These are phyloP conservation scores for Lipomyces sp. DNA, from an alignment of 805 yeast genomes.

Conservation along the genomic window DNA sequence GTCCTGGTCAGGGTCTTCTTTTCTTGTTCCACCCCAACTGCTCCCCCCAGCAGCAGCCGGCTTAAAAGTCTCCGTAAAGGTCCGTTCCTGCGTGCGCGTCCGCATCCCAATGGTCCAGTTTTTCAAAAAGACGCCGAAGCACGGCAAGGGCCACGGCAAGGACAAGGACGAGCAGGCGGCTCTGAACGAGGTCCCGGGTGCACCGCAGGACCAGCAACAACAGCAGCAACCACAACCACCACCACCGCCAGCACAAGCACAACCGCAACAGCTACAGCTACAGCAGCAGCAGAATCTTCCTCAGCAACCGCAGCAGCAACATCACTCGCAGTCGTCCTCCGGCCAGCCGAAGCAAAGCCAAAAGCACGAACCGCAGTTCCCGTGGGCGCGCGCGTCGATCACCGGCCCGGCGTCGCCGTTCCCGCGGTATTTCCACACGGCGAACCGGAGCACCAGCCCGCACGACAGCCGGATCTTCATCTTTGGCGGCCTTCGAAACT, in stretches of 20 bases:
- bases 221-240: too few species aligned
- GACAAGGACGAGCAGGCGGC: constrained; percentile 2
- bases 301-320: constrained; percentile 1
- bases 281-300: not conserved
- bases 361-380: constrained; percentile 1
- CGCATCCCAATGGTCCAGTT: not conserved
- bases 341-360: constrained; percentile 1
- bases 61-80: too few species aligned
- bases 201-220: not conserved
- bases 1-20: too few species aligned
- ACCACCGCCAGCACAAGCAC: not conserved
- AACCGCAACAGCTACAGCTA: not conserved
- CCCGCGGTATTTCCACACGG: constrained; percentile 88
- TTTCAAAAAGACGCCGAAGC: not conserved
- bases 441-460: constrained; percentile 64
- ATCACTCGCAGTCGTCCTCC: not conserved
- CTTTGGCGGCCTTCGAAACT: constrained; percentile 91
- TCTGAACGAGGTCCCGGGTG: not conserved
- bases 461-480: constrained; percentile 78
- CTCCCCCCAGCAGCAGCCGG: too few species aligned
- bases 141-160: not conserved
- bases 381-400: constrained; percentile 18
- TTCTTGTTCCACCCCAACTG: too few species aligned
- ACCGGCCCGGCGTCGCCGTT: constrained; percentile 51
- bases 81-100: too few species aligned